phyloP scores from a whole-genome alignment of 2,329 filamentous ascomycete genomes.

The Diaporthe sp. region DNA sequence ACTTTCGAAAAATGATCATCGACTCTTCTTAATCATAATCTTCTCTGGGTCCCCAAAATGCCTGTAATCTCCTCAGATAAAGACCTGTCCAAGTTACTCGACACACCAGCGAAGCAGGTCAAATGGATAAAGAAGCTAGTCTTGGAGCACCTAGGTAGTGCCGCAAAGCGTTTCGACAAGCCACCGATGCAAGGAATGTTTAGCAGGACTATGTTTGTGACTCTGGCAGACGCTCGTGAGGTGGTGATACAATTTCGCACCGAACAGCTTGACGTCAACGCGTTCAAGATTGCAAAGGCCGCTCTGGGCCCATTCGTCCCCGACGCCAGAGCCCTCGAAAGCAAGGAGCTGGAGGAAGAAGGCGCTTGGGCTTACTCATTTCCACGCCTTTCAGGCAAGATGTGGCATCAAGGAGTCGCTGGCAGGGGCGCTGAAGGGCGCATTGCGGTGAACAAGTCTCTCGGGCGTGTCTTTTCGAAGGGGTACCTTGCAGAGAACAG shows the following conservation, averaged over 20 bases:
- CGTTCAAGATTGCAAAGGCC: neutral
- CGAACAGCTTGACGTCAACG: neutral
- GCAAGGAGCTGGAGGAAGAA: neutral
- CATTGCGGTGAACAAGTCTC: neutral
- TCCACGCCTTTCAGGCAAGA: neutral
- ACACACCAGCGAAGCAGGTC: neutral
- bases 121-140: neutral
- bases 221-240: neutral
- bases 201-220: neutral
- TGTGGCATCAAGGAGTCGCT: neutral
- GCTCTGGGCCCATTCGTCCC: neutral
- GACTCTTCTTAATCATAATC: no score
- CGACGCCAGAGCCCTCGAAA: neutral
- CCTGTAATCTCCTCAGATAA: neutral
- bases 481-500: neutral
- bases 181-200: conserved; percentile 11
- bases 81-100: conserved; percentile 1
- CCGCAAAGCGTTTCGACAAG: neutral
- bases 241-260: neutral
- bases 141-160: neutral
- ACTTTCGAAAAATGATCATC: no score
- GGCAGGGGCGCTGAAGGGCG: neutral
- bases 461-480: neutral
- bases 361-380: neutral
- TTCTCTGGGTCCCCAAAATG: neutral